Evolutionary conservation across 129 eudicot species (phyloP).

Genomic region (Artemisia annua): DNA sequence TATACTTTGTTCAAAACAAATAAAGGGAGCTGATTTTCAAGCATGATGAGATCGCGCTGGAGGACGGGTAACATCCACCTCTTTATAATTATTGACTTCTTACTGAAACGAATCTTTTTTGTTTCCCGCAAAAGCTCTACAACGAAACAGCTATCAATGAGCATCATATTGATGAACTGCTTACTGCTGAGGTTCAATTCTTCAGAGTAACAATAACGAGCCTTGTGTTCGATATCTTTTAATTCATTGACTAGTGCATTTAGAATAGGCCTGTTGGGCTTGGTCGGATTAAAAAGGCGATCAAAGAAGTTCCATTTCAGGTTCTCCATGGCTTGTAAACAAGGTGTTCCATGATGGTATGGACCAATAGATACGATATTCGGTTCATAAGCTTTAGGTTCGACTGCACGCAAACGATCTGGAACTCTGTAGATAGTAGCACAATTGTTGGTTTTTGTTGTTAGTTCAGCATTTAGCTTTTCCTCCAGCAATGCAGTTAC

Average conservation of each 20-base stretch:
- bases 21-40: too few species aligned
- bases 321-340: slow-evolving; percentile 28
- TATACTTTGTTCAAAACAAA: too few species aligned
- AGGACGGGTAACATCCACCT: too few species aligned
- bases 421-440: slow-evolving; percentile 39
- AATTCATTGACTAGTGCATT: not conserved
- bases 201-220: slow-evolving; percentile 37
- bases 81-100: too few species aligned
- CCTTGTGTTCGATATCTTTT: slow-evolving; percentile 22
- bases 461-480: slow-evolving; percentile 11
- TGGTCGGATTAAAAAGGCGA: slow-evolving; percentile 22
- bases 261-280: slow-evolving; percentile 14
- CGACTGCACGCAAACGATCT: slow-evolving; percentile 15
- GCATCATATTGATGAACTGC: slow-evolving; percentile 30
- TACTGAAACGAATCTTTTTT: too few species aligned
- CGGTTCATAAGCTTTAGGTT: slow-evolving; percentile 38
- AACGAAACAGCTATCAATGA: too few species aligned
- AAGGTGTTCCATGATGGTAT: slow-evolving; percentile 31
- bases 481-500: slow-evolving; percentile 8
- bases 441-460: not conserved
- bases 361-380: slow-evolving; percentile 42
- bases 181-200: slow-evolving; percentile 5
- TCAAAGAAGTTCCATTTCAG: slow-evolving; percentile 27
- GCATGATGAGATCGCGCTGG: too few species aligned
- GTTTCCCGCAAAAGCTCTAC: too few species aligned